Percentiles rank a stretch among this genome's conserved stretches.
phyloP scores from a whole-genome alignment of 192 early-diverging fungal genomes.

The Rhizoclosmatium sp. region DNA sequence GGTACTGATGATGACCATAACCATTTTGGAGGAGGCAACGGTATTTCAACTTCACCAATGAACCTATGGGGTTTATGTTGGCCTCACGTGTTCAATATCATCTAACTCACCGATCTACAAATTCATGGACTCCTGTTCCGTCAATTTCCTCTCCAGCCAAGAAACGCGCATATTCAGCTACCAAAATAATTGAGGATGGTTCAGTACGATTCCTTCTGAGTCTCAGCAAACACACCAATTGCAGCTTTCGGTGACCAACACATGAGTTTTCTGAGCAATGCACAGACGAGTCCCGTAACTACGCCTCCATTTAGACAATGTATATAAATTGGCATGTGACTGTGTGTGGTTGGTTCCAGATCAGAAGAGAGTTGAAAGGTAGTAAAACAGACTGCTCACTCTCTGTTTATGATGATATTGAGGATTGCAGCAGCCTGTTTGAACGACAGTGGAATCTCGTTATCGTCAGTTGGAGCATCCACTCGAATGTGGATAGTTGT shows the following conservation, averaged over 20 bases:
- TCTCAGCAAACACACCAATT: constrained; percentile 15
- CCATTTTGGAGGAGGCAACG: constrained; percentile 24
- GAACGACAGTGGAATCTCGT: constrained; percentile 86
- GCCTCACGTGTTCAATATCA: background rate
- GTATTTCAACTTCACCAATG: constrained; percentile 65
- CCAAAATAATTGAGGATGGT: constrained; percentile 14
- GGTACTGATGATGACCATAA: constrained; percentile 23
- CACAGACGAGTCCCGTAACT: constrained; percentile 83
- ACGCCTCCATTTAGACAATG: constrained; percentile 92
- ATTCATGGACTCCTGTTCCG: constrained; percentile 75
- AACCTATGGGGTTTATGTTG: constrained; percentile 57
- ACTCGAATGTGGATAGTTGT: constrained; percentile 73
- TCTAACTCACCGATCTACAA: constrained; percentile 63
- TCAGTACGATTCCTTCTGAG: background rate
- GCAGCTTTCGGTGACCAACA: constrained; percentile 79
- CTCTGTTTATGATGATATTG: constrained; percentile 77
- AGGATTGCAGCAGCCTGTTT: constrained; percentile 67
- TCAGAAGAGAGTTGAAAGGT: background rate
- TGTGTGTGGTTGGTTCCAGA: background rate
- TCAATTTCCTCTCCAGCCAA: constrained; percentile 56
- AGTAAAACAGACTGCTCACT: background rate
- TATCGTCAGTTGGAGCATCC: constrained; percentile 78
- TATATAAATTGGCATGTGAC: constrained; percentile 79
- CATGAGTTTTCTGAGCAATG: constrained; percentile 90
- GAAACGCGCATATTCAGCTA: constrained; percentile 46